Evolutionary conservation across 441 rosid species (phyloP).

Genomic region (Pelargonium australe): DNA sequence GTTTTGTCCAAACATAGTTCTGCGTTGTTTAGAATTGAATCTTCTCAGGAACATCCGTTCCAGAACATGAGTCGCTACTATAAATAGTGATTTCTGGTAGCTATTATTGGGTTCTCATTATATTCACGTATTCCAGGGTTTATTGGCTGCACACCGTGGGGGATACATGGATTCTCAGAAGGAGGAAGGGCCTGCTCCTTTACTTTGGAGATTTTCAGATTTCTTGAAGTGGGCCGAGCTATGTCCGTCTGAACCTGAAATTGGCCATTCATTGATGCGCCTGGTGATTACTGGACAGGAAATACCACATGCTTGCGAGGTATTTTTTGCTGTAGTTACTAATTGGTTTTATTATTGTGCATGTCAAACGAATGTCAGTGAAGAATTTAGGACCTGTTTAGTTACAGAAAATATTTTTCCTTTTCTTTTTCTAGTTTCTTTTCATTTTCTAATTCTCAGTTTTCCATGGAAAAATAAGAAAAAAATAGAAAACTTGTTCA

Average conservation of each 20-base stretch:
- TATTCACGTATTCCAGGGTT: constrained; percentile 48
- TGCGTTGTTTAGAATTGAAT: background rate
- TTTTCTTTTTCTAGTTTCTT: no score
- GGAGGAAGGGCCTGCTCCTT: constrained; percentile 98
- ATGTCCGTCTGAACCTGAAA: constrained; percentile 96
- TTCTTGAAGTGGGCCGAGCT: constrained; percentile 97
- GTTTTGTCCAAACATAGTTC: background rate
- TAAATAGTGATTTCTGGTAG: background rate
- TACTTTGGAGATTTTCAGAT: constrained; percentile 96
- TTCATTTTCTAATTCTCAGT: no score
- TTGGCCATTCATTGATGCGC: constrained; percentile 98
- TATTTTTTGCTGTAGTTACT: constrained; percentile 22
- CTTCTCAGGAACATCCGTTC: background rate
- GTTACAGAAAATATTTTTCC: no score
- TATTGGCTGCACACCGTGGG: constrained; percentile 97
- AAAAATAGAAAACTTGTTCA: no score
- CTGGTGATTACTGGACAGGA: constrained; percentile 95
- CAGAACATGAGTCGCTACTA: background rate
- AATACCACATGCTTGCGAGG: constrained; percentile 99
- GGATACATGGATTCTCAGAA: constrained; percentile 94
- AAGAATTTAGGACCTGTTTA: no score
- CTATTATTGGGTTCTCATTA: constrained; percentile 9
- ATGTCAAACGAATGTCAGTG: constrained; percentile 2
- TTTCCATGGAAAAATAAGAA: no score
- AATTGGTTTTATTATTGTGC: constrained; percentile 15